Base-by-base conservation (phyloP, 1,139 yeast species). In the Yamadazyma diospyri region DNA sequence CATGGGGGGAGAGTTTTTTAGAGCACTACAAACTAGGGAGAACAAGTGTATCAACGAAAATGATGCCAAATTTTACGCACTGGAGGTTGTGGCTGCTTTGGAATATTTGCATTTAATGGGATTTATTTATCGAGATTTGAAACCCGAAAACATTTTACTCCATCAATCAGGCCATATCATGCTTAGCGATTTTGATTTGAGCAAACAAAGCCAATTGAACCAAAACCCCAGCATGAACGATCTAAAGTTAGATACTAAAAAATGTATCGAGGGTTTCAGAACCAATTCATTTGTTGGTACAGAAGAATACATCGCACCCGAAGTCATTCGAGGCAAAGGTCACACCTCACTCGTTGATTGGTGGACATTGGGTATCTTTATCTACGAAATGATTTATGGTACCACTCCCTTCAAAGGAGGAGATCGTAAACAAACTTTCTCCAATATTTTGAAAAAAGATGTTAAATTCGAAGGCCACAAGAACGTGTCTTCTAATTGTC, bases 231-330 rank as follows among this genome's bases (percentile, higher is more conserved):
- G 15, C n/a, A 39, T 25, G 73, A 14, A 67, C 71, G 48, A 45
- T 27, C 38, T 40, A 30, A 39, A 36, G 9, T 50, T 92, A 17
- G 98, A 92, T 55, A 92, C 98, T 1, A 88, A 86, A 50, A 87
- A 94, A 2, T 89, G 97, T 50, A 87, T 88, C 36, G 95, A 94
- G 48, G 95, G 96, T 16, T 92, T 92, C 59, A 69, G 97, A 50
- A 92, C 98, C 2, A 94, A 92, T 55, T 88, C 97, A 1, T 92
- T 92, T 68, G 98, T 92, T 18, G 98, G 98, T 2, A 92, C 98
- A 0, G 98, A 92, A 51, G 98, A 92, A 55, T 92, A 92, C 54
- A 88, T 92, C 49, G 98, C 98, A 0, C 98, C 98, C 0, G 98
- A 92, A 54, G 98, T 92, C 7, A 92, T 92, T 38, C 69, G 94